phyloP scores from a whole-genome alignment of 257 asterid genomes.

The Ajuga chamaepitys region DNA sequence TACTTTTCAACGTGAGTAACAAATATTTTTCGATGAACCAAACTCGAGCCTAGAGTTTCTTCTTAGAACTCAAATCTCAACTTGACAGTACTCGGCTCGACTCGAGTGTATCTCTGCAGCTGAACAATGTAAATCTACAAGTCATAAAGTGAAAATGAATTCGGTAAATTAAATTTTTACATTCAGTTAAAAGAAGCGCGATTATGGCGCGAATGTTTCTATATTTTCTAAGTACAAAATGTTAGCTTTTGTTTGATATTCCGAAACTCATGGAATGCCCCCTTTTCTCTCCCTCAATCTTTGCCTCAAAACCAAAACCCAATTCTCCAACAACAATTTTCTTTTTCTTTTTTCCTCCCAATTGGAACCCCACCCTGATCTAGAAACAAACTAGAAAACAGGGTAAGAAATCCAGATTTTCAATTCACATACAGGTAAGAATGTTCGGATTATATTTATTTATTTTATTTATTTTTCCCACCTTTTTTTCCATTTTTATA shows the following conservation, averaged over 20 bases:
- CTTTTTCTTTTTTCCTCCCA: neutral
- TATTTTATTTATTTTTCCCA: neutral
- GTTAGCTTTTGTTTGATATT: constrained; percentile 10
- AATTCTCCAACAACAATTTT: constrained; percentile 1
- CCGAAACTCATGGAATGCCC: constrained; percentile 39
- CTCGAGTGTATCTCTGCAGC: no score
- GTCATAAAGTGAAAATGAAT: no score
- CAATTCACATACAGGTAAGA: constrained; percentile 10
- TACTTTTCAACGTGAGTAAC: no score
- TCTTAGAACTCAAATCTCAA: no score
- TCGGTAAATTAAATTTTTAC: neutral
- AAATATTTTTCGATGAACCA: no score
- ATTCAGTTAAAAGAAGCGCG: neutral
- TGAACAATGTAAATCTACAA: no score
- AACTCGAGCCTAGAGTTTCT: no score
- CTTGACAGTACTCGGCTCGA: no score
- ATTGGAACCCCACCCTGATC: constrained; percentile 13
- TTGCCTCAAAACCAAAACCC: constrained; percentile 21
- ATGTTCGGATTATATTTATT: neutral
- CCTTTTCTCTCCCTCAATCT: constrained; percentile 19
- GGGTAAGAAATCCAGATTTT: neutral
- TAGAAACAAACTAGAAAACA: neutral
- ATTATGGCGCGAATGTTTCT: constrained; percentile 18
- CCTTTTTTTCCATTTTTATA: neutral
- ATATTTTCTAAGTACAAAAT: constrained; percentile 7